phyloP scores from a whole-genome alignment of 768 basidiomycete species.

The Paxillus ammoniavirescens region DNA sequence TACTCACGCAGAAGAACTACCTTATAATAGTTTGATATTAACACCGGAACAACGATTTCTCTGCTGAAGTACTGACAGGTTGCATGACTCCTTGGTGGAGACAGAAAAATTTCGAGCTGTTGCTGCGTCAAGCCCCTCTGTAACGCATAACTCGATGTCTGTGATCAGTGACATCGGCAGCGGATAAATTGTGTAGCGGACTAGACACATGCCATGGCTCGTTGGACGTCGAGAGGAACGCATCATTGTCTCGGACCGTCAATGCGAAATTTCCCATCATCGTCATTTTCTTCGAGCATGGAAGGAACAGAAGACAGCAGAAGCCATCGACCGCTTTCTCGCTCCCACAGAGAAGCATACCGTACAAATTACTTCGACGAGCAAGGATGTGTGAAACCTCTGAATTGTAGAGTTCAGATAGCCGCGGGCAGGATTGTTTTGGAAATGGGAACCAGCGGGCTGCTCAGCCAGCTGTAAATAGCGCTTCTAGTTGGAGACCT shows the following conservation, averaged over 20 bases:
- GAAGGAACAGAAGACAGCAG: background rate
- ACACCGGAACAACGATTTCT: background rate
- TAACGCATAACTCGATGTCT: too few species aligned
- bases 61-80: too few species aligned
- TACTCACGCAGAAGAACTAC: conserved; percentile 12
- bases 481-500: too few species aligned
- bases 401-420: background rate
- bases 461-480: too few species aligned
- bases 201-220: background rate
- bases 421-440: background rate
- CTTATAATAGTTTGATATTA: too few species aligned
- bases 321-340: background rate
- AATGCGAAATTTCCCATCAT: background rate
- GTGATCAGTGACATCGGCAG: too few species aligned
- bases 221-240: background rate
- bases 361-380: background rate
- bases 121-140: too few species aligned
- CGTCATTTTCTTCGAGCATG: background rate
- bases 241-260: background rate
- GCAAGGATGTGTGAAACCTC: background rate
- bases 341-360: too few species aligned
- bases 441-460: too few species aligned
- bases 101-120: too few species aligned
- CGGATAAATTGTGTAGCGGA: background rate
- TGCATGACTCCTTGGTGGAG: too few species aligned